These are phyloP conservation scores for Tolypocladium sp. DNA, from an alignment of 2,329 filamentous ascomycete species.

Conservation along the genomic window DNA sequence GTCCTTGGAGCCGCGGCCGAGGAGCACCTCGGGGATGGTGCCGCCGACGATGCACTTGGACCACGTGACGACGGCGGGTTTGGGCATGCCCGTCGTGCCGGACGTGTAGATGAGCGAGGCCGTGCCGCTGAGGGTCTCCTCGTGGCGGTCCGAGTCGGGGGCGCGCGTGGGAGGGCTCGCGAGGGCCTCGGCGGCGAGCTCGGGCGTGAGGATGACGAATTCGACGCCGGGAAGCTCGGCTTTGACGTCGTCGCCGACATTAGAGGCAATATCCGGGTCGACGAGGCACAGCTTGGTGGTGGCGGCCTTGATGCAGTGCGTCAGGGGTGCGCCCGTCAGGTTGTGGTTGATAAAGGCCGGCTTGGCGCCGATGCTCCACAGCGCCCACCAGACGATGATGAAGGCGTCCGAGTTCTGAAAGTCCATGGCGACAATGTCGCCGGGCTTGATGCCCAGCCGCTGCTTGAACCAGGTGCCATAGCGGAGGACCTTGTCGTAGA, in stretches of 20 bases:
- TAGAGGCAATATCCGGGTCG: slow-evolving; percentile 49
- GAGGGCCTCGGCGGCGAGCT: slow-evolving; percentile 44
- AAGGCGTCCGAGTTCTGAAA: slow-evolving; percentile 76
- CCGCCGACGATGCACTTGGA: slow-evolving; percentile 48
- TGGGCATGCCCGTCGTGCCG: slow-evolving; percentile 77
- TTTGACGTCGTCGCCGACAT: slow-evolving; percentile 49
- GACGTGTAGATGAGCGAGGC: slow-evolving; percentile 76
- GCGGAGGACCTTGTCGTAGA: slow-evolving; percentile 60
- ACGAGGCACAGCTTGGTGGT: slow-evolving; percentile 60
- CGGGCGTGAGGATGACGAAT: slow-evolving; percentile 52
- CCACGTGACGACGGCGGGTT: slow-evolving; percentile 71
- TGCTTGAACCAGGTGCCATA: slow-evolving; percentile 69
- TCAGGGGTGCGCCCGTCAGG: slow-evolving; percentile 58
- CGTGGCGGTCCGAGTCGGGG: slow-evolving; percentile 46
- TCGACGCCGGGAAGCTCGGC: slow-evolving; percentile 39
- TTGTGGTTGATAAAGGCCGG: slow-evolving; percentile 90
- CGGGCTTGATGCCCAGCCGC: slow-evolving; percentile 51
- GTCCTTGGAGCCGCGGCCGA: slow-evolving; percentile 52
- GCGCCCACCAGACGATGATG: slow-evolving; percentile 63
- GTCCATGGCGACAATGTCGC: slow-evolving; percentile 72
- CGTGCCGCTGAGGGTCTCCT: slow-evolving; percentile 45
- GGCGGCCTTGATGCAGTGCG: slow-evolving; percentile 65
- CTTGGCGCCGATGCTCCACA: slow-evolving; percentile 76
- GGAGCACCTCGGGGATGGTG: slow-evolving; percentile 29
- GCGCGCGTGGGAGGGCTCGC: slow-evolving; percentile 43